Evolutionary conservation across 192 early-diverging fungal species (phyloP), one percentile per base, ranked within the genome.

Genomic region (Dissophora ornata): DNA sequence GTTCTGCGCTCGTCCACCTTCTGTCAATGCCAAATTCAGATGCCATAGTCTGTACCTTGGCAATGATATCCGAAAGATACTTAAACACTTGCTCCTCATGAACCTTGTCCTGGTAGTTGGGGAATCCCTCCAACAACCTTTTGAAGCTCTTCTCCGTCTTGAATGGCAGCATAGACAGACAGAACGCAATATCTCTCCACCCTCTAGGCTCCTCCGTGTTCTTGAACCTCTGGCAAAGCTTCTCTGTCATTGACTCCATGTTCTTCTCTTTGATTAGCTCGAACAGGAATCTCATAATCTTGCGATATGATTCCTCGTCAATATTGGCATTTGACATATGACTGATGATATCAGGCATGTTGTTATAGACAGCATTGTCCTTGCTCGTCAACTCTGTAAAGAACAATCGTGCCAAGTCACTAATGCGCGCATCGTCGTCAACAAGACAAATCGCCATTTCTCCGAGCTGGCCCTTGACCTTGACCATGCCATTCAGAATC

Each of bases 281-380:
- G 69, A 99, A 95, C 25, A 99, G 73, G 82, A 95, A 98, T 70
- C 93, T 90, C 94, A 99, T 97, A 49, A 99, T 96, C 46, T 85
- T 89, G 22, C 81, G 85, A 83, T 97, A 98, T 34, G 83, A 83
- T 30, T 91, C 90, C 78, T 99, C 97, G 46, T 88, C 82, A 24
- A 98, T 88, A 87, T 59, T 71, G 78, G 84, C 67, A 46, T 85
- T 86, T 16, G 92, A 94, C 60, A 99, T 81, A 62, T 95, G 97
- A 67, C 91, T 93, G 71, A 98, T 97, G 40, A 98, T 98, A 81
- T 99, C 98, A 1, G 96, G 95, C 70, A 99, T 83, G 79, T 99
- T 99, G 81, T 99, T 99, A 85, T 99, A 99, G 21, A 99, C 90
- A 11, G 97, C 95, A 70, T 98, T 98, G 79, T 98, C 98, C 78